phyloP scores from a whole-genome alignment of 2,329 filamentous ascomycete species.

The Colletotrichum sp. region DNA sequence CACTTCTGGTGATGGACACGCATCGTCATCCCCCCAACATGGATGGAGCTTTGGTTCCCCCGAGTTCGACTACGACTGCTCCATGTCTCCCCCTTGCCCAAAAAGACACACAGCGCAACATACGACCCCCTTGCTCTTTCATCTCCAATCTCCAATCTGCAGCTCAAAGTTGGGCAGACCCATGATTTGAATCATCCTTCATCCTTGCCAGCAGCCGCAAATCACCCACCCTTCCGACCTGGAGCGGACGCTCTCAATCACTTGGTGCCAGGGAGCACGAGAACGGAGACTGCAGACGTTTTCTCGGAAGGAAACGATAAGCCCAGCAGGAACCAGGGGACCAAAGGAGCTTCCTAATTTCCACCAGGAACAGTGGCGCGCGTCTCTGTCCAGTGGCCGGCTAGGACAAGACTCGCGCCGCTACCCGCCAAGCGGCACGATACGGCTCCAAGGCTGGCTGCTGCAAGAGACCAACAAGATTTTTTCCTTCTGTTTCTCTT shows the following conservation, averaged over 20 bases:
- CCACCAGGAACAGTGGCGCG: slow-evolving; percentile 19
- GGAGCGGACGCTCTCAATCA: not conserved
- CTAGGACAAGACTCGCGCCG: not conserved
- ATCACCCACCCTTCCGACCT: not conserved
- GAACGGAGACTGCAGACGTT: not conserved
- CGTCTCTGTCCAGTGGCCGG: not conserved
- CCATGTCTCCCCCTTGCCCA: not conserved
- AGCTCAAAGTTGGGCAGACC: not conserved
- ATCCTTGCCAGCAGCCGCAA: not conserved
- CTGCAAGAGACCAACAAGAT: not conserved
- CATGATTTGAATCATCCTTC: not conserved
- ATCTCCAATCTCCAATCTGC: not conserved
- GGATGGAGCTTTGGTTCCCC: slow-evolving; percentile 1
- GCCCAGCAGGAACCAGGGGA: not conserved
- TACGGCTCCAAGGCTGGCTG: not conserved
- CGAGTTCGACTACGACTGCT: not conserved
- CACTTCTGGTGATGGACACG: not conserved
- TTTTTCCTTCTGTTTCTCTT: not conserved
- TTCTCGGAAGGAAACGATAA: not conserved
- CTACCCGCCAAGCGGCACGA: slow-evolving; percentile 15
- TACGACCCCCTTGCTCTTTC: not conserved
- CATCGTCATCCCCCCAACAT: not conserved
- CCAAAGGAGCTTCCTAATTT: slow-evolving; percentile 16
- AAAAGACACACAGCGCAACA: not conserved
- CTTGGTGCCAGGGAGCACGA: not conserved